Evolutionary conservation across 495 filamentous ascomycete genomes (phyloP).

Genomic region (Aspergillus sparsus): DNA sequence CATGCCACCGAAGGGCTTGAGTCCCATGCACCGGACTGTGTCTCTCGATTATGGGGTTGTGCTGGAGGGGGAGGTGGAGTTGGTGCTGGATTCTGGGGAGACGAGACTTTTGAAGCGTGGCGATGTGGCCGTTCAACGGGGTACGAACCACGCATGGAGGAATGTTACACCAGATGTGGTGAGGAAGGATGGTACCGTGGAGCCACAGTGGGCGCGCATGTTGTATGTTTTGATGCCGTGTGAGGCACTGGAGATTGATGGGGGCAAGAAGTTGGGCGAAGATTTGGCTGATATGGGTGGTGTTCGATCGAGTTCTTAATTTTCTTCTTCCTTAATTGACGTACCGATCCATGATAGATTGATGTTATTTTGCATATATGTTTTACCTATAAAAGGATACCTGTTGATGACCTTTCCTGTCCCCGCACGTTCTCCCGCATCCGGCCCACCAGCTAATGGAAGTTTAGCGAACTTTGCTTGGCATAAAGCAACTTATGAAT

Average conservation of each 20-base stretch:
- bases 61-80: conserved; percentile 71
- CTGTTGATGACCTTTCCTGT: too few relatives aligned
- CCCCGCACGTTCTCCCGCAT: too few relatives aligned
- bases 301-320: conserved; percentile 32
- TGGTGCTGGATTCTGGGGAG: conserved; percentile 64
- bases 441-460: too few relatives aligned
- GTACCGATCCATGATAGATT: too few relatives aligned
- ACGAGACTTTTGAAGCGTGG: conserved; percentile 65
- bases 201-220: conserved; percentile 52
- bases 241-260: conserved; percentile 36
- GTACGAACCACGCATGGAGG: conserved; percentile 45
- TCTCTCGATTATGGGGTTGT: conserved; percentile 74
- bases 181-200: conserved; percentile 17
- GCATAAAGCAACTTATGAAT: too few relatives aligned
- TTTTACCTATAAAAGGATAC: too few relatives aligned
- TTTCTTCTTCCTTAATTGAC: neutral
- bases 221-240: conserved; percentile 55
- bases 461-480: too few relatives aligned
- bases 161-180: conserved; percentile 38
- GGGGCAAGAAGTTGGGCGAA: conserved; percentile 44
- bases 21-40: conserved; percentile 69
- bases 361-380: too few relatives aligned
- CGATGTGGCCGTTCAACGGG: conserved; percentile 68
- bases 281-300: conserved; percentile 44
- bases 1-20: conserved; percentile 64